phyloP scores from a whole-genome alignment of 1,139 yeast species.

The Candida buenavistaensis region DNA sequence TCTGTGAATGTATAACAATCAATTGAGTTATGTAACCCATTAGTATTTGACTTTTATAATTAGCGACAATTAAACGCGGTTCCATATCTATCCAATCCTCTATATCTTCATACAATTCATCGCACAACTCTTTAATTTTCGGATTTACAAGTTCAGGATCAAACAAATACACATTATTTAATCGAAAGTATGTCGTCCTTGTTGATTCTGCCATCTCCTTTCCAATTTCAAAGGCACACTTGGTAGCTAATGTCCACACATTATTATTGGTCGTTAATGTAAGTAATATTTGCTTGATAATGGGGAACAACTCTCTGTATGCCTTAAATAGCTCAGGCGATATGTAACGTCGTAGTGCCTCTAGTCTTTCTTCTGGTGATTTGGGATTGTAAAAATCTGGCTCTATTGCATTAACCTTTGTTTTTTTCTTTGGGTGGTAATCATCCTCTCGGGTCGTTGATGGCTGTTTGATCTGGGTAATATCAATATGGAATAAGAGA shows the following conservation, averaged over 20 bases:
- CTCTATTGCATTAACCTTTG: not conserved
- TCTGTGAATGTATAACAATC: constrained; percentile 34
- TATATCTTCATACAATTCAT: constrained; percentile 31
- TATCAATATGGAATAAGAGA: constrained; percentile 13
- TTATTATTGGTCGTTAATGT: constrained; percentile 13
- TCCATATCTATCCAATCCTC: constrained; percentile 38
- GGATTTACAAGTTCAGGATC: constrained; percentile 30
- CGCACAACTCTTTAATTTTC: constrained; percentile 20
- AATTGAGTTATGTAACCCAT: constrained; percentile 38
- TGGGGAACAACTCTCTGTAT: constrained; percentile 6
- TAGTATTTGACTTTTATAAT: constrained; percentile 25
- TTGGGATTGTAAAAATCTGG: constrained; percentile 4
- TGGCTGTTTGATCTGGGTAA: constrained; percentile 1
- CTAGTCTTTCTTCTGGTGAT: constrained; percentile 4
- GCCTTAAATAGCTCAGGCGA: constrained; percentile 9
- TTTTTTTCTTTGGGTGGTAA: constrained; percentile 1
- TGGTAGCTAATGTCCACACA: constrained; percentile 22
- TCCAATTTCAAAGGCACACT: constrained; percentile 35
- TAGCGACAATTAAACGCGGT: constrained; percentile 22
- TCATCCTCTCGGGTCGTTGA: constrained; percentile 1
- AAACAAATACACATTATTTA: constrained; percentile 34
- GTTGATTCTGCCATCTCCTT: constrained; percentile 34
- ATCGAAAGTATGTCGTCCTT: constrained; percentile 33
- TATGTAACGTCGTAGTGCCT: constrained; percentile 3
- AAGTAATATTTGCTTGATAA: constrained; percentile 16